Base-by-base conservation (phyloP, 1,284 basidiomycete species). In the Inonotus hispidus region DNA sequence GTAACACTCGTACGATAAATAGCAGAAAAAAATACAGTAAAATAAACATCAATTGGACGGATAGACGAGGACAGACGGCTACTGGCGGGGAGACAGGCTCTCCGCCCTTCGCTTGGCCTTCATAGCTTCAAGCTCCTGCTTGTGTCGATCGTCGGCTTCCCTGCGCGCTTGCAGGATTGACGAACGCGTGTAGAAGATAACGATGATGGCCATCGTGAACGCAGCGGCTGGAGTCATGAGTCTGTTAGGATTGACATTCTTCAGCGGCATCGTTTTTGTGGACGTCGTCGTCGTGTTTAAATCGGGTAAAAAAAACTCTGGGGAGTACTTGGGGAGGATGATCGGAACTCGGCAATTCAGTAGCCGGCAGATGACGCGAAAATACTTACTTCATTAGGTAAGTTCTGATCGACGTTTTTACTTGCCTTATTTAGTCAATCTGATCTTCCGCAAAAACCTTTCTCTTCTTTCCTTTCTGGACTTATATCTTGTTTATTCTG, bases 141-240 rank as follows among this genome's bases (percentile, higher is more conserved):
- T 52, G 41, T 58, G 60, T 23, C 60, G 54, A 3, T 53, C 49
- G 21, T 58, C 56, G 21, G 61, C 56, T 41, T 70, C 68, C 11
- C 62, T 53, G 10, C 68, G 65, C 19, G 68, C 67, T 23, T 65
- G 65, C 1, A 62, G 64, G 50, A 70, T 70, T 1, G 67, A 59
- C 16, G 65, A 66, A 23, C 63, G 61, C 37, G 68, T 66, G 56
- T 69, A 69, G 56, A 65, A 65, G 16, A 64, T 62, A 35, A 71
- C 66, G 23, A 65, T 53, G 35, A 71, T 57, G 14, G 70, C 68
- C 70, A 71, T 71, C 0, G 66, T 68, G 56, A 71, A 71, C 6
- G 69, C 69, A n/a, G 69, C 69, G 19, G 63, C 63, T 10, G 68
- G 69, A 10, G 67, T 62, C 43, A 67, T 63, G 55, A 69, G 63